Evolutionary conservation across 2,329 filamentous ascomycete genomes (phyloP).

Genomic region (Clathrospora elynae): DNA sequence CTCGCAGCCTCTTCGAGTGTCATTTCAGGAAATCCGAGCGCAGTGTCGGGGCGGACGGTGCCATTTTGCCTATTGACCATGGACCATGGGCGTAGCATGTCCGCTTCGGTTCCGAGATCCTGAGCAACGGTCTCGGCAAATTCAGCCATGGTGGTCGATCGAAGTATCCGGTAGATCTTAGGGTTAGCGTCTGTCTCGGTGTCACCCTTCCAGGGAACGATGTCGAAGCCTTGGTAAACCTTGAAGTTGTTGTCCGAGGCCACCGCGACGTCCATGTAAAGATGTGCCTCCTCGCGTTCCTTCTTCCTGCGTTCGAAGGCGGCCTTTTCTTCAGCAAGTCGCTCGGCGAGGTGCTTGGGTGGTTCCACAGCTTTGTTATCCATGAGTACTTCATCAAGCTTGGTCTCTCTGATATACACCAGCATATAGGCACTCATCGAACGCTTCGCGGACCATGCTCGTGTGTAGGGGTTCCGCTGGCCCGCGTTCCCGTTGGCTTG

Average conservation of each 20-base stretch:
- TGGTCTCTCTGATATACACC: slow-evolving; percentile 90
- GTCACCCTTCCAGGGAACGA: slow-evolving; percentile 64
- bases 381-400: slow-evolving; percentile 80
- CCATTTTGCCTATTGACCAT: slow-evolving; percentile 99
- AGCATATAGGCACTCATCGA: slow-evolving; percentile 97
- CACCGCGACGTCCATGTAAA: slow-evolving; percentile 85
- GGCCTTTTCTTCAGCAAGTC: slow-evolving; percentile 81
- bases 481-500: slow-evolving; percentile 61
- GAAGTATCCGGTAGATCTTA: slow-evolving; percentile 72
- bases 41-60: slow-evolving; percentile 87
- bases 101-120: slow-evolving; percentile 70
- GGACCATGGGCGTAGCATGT: slow-evolving; percentile 82
- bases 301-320: slow-evolving; percentile 77
- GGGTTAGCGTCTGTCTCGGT: slow-evolving; percentile 68
- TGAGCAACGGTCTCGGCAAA: slow-evolving; percentile 72
- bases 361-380: slow-evolving; percentile 78
- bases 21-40: slow-evolving; percentile 76
- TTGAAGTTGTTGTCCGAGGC: slow-evolving; percentile 82
- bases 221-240: slow-evolving; percentile 80
- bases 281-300: slow-evolving; percentile 90
- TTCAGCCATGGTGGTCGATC: slow-evolving; percentile 75
- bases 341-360: slow-evolving; percentile 77
- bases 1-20: slow-evolving; percentile 68
- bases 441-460: slow-evolving; percentile 67
- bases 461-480: slow-evolving; percentile 67